Conservation (phyloP, 192 early-diverging fungal genomes). For the Dissophora ornata region DNA sequence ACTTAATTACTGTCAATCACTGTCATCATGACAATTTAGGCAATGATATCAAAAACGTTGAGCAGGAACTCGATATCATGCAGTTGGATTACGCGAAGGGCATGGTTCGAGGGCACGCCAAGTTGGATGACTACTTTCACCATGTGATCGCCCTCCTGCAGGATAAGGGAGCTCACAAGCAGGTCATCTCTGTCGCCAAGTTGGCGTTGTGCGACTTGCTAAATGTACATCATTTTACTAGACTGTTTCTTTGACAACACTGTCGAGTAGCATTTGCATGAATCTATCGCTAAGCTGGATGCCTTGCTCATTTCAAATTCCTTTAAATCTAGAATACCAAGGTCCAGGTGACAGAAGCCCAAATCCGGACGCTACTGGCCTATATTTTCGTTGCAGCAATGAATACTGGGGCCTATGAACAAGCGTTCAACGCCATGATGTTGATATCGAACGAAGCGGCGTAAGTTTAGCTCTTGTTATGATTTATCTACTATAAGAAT, state of each 20-base stretch:
- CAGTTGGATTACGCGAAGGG: conserved; percentile 30
- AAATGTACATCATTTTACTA: conserved; percentile 14
- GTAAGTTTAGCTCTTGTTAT: conserved; percentile 3
- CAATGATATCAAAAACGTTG: conserved; percentile 35
- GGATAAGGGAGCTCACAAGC: conserved; percentile 23
- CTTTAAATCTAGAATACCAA: conserved; percentile 10
- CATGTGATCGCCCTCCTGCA: conserved; percentile 22
- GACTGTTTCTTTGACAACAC: too few species aligned
- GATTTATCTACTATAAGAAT: not conserved
- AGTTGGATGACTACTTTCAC: conserved; percentile 41
- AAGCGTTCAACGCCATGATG: conserved; percentile 46
- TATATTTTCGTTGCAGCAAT: conserved; percentile 21
- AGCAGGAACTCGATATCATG: conserved; percentile 52
- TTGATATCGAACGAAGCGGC: conserved; percentile 9
- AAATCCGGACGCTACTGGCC: conserved; percentile 1
- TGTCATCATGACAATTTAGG: conserved; percentile 12
- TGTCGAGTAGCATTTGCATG: too few species aligned
- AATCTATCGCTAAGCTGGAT: too few species aligned
- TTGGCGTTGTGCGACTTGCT: conserved; percentile 25
- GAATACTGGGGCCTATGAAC: conserved; percentile 26
- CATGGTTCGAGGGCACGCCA: conserved; percentile 28
- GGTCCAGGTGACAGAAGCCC: conserved; percentile 15
- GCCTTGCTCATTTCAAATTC: too few species aligned
- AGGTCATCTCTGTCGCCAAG: conserved; percentile 28
- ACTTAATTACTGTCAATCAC: too few species aligned